These are phyloP conservation scores for Microstegium vimineum DNA, from an alignment of 176 grass and related monocot genomes.

Conservation along the genomic window DNA sequence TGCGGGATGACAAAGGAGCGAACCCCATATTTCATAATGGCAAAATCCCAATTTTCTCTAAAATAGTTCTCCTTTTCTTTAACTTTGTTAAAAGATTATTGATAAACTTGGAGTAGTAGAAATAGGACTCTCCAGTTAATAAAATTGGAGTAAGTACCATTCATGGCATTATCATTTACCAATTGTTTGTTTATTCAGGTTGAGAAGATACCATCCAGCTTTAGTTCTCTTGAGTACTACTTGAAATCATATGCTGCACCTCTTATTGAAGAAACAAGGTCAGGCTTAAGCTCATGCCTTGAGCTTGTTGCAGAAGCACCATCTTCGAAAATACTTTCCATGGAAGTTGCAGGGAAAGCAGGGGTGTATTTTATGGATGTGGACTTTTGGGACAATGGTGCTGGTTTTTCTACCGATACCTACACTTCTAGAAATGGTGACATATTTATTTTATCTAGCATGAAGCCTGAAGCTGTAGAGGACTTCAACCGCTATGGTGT, in stretches of 20 bases:
- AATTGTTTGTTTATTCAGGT: slow-evolving; percentile 35
- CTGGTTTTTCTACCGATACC: slow-evolving; percentile 23
- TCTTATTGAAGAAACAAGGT: slow-evolving; percentile 73
- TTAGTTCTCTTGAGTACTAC: slow-evolving; percentile 42
- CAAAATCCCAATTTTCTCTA: too few relatives aligned
- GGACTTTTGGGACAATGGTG: slow-evolving; percentile 39
- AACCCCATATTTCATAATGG: too few relatives aligned
- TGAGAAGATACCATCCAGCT: slow-evolving; percentile 46
- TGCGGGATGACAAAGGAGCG: too few relatives aligned
- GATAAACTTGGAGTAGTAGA: too few relatives aligned
- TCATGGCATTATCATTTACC: too few relatives aligned
- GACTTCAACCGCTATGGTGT: slow-evolving; percentile 47
- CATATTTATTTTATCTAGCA: slow-evolving; percentile 61
- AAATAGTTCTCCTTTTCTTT: too few relatives aligned
- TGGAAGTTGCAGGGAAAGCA: slow-evolving; percentile 29
- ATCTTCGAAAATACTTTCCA: slow-evolving; percentile 38
- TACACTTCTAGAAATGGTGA: slow-evolving; percentile 62
- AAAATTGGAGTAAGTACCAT: too few relatives aligned
- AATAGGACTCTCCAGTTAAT: too few relatives aligned
- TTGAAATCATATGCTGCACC: slow-evolving; percentile 42
- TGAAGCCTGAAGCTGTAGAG: slow-evolving; percentile 19
- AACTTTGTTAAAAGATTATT: too few relatives aligned
- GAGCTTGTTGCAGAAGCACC: slow-evolving; percentile 52
- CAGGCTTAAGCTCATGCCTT: slow-evolving; percentile 50
- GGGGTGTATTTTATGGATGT: slow-evolving; percentile 42